Evolutionary conservation across 2,329 filamentous ascomycete species (phyloP).

Genomic region (Colletotrichum echinochloae): DNA sequence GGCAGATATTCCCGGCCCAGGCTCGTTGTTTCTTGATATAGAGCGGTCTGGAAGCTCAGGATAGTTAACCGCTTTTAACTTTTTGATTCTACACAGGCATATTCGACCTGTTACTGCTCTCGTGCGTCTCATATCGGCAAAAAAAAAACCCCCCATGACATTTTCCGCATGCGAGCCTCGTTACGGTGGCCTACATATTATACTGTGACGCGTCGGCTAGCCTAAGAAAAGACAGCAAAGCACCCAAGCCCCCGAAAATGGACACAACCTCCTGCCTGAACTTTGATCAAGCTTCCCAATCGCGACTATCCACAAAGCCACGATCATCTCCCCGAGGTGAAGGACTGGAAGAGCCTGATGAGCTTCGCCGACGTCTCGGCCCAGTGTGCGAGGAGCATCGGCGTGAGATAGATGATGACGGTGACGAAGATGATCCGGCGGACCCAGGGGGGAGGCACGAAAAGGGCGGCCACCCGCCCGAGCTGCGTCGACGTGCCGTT

Average conservation of each 20-base stretch:
- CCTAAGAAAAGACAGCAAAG: background rate
- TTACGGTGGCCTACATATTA: background rate
- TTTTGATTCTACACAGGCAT: background rate
- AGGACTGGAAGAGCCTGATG: background rate
- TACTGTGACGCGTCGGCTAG: background rate
- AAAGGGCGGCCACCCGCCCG: background rate
- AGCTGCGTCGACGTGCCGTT: background rate
- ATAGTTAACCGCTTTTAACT: no score
- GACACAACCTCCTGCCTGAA: background rate
- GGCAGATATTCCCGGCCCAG: no score
- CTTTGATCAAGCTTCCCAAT: background rate
- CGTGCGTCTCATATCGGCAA: background rate
- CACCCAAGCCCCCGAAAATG: background rate
- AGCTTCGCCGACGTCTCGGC: constrained; percentile 2
- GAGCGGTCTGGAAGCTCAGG: background rate
- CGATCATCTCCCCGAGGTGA: background rate
- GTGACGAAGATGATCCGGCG: constrained; percentile 10
- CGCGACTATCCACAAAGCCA: no score
- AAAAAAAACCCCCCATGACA: no score
- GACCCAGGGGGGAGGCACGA: constrained; percentile 7
- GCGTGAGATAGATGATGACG: constrained; percentile 9
- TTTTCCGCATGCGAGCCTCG: background rate
- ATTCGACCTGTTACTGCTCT: background rate
- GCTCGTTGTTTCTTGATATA: no score
- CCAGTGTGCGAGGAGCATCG: constrained; percentile 9